A percentile compares a stretch with the other conserved stretches of the same genome.
Evolutionary conservation across 2,329 filamentous ascomycete genomes (phyloP).

Genomic region (Falciphora oryzae): DNA sequence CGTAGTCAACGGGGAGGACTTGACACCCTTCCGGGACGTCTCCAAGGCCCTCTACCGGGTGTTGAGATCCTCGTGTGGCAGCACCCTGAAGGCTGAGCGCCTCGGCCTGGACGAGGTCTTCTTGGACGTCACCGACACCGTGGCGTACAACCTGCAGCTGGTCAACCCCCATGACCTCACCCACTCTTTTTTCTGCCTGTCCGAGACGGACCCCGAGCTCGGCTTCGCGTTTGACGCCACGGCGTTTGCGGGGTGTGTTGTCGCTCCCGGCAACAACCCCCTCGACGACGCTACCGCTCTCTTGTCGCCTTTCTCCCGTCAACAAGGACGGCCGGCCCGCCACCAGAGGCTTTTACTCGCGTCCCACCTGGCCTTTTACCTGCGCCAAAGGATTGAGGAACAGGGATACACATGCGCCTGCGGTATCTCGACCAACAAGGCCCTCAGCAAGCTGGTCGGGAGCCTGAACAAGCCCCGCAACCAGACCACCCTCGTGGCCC

Average conservation of each 20-base stretch:
- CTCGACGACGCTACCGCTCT: constrained; percentile 10
- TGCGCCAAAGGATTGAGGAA: constrained; percentile 67
- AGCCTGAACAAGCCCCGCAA: constrained; percentile 78
- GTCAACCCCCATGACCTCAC: constrained; percentile 60
- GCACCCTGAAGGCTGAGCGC: constrained; percentile 72
- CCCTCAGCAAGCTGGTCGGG: constrained; percentile 79
- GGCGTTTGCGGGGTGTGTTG: constrained; percentile 56
- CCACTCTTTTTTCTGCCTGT: constrained; percentile 75
- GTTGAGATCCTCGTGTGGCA: constrained; percentile 62
- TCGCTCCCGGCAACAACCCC: constrained; percentile 20
- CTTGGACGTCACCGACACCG: constrained; percentile 77
- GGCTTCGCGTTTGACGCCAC: constrained; percentile 78
- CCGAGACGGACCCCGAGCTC: constrained; percentile 63
- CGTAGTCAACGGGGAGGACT: constrained; percentile 79
- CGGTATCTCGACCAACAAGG: constrained; percentile 81
- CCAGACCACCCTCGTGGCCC: constrained; percentile 77
- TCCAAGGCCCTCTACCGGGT: constrained; percentile 77
- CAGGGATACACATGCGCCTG: constrained; percentile 83
- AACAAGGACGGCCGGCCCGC: constrained; percentile 14
- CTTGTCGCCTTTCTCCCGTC: constrained; percentile 9
- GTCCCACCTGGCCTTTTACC: constrained; percentile 71
- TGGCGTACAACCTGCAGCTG: constrained; percentile 72
- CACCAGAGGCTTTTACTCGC: constrained; percentile 61
- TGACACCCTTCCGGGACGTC: constrained; percentile 77
- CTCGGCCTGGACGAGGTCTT: constrained; percentile 90